These are phyloP conservation scores for Aspergillus funiculosus DNA, from an alignment of 495 filamentous ascomycete species.

Conservation along the genomic window DNA sequence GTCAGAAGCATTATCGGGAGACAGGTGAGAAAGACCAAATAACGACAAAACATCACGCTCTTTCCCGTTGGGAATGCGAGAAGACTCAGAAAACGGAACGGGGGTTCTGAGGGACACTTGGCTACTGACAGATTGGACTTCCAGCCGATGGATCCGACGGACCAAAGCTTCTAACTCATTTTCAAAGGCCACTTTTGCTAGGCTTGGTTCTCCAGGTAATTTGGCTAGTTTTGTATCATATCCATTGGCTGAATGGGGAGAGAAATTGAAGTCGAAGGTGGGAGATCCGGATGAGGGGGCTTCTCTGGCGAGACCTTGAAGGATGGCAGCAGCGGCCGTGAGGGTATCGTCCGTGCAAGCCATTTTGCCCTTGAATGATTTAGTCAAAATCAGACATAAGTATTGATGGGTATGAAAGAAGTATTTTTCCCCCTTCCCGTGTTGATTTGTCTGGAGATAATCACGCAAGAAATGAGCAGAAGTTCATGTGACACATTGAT, in stretches of 20 bases:
- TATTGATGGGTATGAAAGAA: conserved; percentile 8
- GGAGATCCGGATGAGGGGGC: conserved; percentile 34
- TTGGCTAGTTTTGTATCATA: conserved; percentile 41
- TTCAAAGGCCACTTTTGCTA: conserved; percentile 64
- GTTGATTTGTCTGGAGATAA: background rate
- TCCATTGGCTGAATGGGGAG: conserved; percentile 30
- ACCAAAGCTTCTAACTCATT: conserved; percentile 63
- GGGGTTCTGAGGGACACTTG: conserved; percentile 59
- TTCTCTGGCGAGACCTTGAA: conserved; percentile 57
- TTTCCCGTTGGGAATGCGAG: conserved; percentile 45
- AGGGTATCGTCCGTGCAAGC: conserved; percentile 55
- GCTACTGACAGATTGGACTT: conserved; percentile 56
- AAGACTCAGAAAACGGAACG: conserved; percentile 48
- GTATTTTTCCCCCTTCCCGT: conserved; percentile 4
- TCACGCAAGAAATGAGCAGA: conserved; percentile 13
- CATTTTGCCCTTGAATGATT: conserved; percentile 44
- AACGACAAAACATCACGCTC: conserved; percentile 35
- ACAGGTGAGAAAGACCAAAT: conserved; percentile 38
- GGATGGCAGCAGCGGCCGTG: conserved; percentile 55
- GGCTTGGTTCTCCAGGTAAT: conserved; percentile 58
- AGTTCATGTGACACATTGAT: background rate
- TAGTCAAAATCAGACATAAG: conserved; percentile 26
- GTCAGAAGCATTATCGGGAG: conserved; percentile 37
- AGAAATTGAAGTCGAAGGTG: conserved; percentile 36
- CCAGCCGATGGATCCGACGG: conserved; percentile 61